phyloP scores from a whole-genome alignment of 805 yeast genomes.

The Yarrowia porcina region DNA sequence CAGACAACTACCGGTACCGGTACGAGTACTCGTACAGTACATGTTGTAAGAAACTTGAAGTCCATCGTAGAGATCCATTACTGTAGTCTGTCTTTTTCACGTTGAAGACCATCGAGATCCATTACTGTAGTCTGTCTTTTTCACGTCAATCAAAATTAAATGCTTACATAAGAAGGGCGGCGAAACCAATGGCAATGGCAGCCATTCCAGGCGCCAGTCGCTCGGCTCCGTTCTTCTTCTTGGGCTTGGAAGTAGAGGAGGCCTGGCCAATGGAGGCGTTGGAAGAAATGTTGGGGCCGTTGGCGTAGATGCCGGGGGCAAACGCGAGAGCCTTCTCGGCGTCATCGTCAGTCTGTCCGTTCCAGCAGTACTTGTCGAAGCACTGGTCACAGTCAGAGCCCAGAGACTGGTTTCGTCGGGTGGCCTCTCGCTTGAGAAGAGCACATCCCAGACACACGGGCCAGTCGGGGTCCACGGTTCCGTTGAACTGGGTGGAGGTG shows the following conservation, averaged over 20 bases:
- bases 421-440: constrained; percentile 71
- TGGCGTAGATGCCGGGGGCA: constrained; percentile 3
- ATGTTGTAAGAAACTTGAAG: too few species aligned
- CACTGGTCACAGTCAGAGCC: constrained; percentile 70
- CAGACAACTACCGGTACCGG: too few species aligned
- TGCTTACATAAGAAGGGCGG: constrained; percentile 8
- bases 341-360: constrained; percentile 42
- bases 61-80: too few species aligned
- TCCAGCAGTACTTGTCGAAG: constrained; percentile 74
- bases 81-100: too few species aligned
- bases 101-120: too few species aligned
- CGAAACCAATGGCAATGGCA: neutral
- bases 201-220: neutral
- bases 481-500: constrained; percentile 59
- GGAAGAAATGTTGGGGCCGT: constrained; percentile 9
- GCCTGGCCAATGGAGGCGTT: constrained; percentile 24
- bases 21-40: too few species aligned
- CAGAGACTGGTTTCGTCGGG: constrained; percentile 49
- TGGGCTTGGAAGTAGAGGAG: constrained; percentile 9
- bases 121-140: too few species aligned
- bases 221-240: constrained; percentile 15
- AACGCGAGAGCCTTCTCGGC: constrained; percentile 2
- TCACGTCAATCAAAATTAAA: too few species aligned
- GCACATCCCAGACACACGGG: constrained; percentile 80
- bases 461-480: constrained; percentile 67